Base-by-base conservation (phyloP, 2,329 filamentous ascomycete genomes). In the Hortaea werneckii region DNA sequence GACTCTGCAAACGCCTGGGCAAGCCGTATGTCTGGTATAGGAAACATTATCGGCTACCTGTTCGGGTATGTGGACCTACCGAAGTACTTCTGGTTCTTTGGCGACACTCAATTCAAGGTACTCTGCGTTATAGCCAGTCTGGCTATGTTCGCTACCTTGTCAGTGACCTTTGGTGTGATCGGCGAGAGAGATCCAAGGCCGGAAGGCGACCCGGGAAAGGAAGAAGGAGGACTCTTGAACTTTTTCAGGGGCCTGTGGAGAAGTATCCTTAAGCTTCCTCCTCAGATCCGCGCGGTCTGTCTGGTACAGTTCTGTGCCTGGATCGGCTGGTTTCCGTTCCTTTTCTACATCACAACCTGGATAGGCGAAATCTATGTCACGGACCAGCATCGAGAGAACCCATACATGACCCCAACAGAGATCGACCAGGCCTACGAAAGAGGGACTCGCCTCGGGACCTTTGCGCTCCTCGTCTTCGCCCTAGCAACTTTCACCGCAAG, bases 281-380 rank as follows among this genome's bases (percentile, higher is more conserved):
- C 82, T 0, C 88, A 94, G 65, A 87, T 92, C 53, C 77, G 77
- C 51, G 82, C 79, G 52, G 87, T 95, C 34, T 95, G 89, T 47
- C 58, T 66, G 43, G 69, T 72, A 0, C 70, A 73, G 45, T 68
- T 72, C 58, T 89, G 82, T 50, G 87, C 87, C 5, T 96, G 89
- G 89, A 82, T 95, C 46, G 90, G 87, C 43, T 95, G 90, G 79
- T 96, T 95, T 58, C 89, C 89, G 1, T 88, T 95, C 64, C 47
- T 96, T 2, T 95, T 94, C 68, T 96, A 96, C 70, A 87, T 84
- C 63, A 94, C 87, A 20, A 95, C 90, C 1, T 96, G 89, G 85
- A 85, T 96, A 5, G 89, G 89, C 46, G 90, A 96, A 70, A 94
- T 88, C 4, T 95, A 95, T 66, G 42, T 40, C 10, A 83, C 95